Evolutionary conservation across 768 basidiomycete species (phyloP).

Genomic region (Boletus tomentosulus): DNA sequence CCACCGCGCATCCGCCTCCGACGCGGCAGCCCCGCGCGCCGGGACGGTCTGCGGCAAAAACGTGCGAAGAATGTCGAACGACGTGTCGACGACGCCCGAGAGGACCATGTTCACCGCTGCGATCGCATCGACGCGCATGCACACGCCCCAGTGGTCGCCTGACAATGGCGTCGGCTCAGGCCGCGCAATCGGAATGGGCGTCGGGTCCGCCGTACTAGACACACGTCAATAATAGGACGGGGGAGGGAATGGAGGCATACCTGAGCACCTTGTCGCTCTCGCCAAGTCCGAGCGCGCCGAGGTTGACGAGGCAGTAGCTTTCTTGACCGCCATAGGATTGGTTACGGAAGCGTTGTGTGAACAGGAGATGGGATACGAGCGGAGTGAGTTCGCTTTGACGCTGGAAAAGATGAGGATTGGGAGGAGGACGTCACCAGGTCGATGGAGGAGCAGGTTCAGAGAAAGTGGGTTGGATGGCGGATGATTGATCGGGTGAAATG

Average conservation of each 20-base stretch:
- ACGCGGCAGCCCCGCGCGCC: too few relatives aligned
- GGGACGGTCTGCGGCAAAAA: slow-evolving; percentile 47
- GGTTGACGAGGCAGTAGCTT: slow-evolving; percentile 88
- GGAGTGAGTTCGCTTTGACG: slow-evolving; percentile 86
- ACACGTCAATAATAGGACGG: background rate
- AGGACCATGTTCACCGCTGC: slow-evolving; percentile 76
- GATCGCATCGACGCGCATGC: slow-evolving; percentile 73
- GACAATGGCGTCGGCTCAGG: slow-evolving; percentile 36
- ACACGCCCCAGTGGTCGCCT: slow-evolving; percentile 62
- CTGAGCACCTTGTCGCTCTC: slow-evolving; percentile 56
- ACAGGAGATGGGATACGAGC: slow-evolving; percentile 56
- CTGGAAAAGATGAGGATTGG: slow-evolving; percentile 93
- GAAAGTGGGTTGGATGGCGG: background rate
- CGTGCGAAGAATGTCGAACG: slow-evolving; percentile 84
- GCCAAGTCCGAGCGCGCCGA: slow-evolving; percentile 63
- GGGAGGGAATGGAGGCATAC: slow-evolving; percentile 32
- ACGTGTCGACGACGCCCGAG: slow-evolving; percentile 84
- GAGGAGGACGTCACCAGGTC: slow-evolving; percentile 79
- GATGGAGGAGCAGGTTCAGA: slow-evolving; percentile 11
- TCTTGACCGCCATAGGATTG: slow-evolving; percentile 55
- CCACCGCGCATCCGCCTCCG: too few relatives aligned
- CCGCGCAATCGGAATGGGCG: slow-evolving; percentile 73
- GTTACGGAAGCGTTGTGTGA: slow-evolving; percentile 32
- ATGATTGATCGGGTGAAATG: slow-evolving; percentile 1
- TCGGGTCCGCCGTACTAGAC: slow-evolving; percentile 67